These are phyloP conservation scores for Trichosporon sp. DNA, from an alignment of 1,284 basidiomycete species.

Conservation along the genomic window DNA sequence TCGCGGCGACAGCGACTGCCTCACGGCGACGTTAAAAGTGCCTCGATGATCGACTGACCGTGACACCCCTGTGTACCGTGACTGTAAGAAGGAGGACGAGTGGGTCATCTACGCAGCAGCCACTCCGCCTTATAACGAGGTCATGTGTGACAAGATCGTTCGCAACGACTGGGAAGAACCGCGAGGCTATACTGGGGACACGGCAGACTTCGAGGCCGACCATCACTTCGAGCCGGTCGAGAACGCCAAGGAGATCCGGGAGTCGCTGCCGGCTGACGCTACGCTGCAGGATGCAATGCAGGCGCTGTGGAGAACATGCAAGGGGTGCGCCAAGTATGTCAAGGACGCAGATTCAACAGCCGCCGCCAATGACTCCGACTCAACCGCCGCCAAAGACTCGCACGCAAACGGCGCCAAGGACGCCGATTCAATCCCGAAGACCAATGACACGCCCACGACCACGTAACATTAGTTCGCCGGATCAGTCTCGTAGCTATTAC, in stretches of 20 bases:
- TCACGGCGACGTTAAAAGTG: too few species aligned
- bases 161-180: neutral
- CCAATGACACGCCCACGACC: too few species aligned
- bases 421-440: too few species aligned
- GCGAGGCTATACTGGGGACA: neutral
- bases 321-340: neutral
- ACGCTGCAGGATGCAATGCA: neutral
- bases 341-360: neutral
- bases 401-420: neutral
- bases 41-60: too few species aligned
- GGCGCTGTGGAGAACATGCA: neutral
- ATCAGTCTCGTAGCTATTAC: conserved; percentile 8
- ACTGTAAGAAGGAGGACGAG: neutral
- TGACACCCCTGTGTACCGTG: too few species aligned
- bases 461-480: neutral
- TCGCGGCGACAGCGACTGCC: too few species aligned
- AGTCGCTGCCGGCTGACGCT: neutral
- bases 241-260: neutral
- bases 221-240: conserved; percentile 1
- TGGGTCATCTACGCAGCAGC: neutral
- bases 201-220: neutral
- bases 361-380: too few species aligned
- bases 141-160: neutral
- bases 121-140: neutral
- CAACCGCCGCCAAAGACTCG: neutral